Evolutionary conservation across 305 asterid genomes (phyloP).

Genomic region (Fraxinus sp.): DNA sequence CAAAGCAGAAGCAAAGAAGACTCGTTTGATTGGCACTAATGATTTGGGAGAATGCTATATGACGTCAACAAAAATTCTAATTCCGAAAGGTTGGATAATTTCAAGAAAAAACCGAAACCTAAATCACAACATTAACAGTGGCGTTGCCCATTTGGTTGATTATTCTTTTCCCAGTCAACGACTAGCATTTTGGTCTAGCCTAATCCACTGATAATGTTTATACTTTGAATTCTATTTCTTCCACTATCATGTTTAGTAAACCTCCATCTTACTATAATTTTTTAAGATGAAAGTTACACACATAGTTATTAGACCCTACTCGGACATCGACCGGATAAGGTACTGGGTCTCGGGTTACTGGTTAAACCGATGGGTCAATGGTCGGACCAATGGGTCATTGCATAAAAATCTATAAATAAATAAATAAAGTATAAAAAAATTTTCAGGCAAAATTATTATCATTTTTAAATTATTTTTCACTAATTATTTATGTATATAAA

Average conservation of each 20-base stretch:
- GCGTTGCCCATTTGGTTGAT: background rate
- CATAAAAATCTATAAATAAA: no score
- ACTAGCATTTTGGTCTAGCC: constrained; percentile 1
- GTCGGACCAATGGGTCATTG: no score
- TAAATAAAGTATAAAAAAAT: no score
- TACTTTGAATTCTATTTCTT: constrained; percentile 1
- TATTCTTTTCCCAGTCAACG: background rate
- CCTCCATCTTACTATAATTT: background rate
- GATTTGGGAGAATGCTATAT: background rate
- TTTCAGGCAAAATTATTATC: no score
- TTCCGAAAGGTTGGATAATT: background rate
- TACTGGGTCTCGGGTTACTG: no score
- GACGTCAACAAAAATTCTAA: background rate
- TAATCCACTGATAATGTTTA: background rate
- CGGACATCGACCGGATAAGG: no score
- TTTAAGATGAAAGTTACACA: background rate
- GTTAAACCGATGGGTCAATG: no score
- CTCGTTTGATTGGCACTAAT: background rate
- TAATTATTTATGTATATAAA: no score
- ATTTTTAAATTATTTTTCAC: no score
- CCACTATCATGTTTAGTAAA: background rate
- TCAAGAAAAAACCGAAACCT: background rate
- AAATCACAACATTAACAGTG: background rate
- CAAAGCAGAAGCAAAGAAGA: background rate
- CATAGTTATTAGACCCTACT: no score